Conservation (phyloP, 768 basidiomycete genomes). For the Lyophyllum semitale region DNA sequence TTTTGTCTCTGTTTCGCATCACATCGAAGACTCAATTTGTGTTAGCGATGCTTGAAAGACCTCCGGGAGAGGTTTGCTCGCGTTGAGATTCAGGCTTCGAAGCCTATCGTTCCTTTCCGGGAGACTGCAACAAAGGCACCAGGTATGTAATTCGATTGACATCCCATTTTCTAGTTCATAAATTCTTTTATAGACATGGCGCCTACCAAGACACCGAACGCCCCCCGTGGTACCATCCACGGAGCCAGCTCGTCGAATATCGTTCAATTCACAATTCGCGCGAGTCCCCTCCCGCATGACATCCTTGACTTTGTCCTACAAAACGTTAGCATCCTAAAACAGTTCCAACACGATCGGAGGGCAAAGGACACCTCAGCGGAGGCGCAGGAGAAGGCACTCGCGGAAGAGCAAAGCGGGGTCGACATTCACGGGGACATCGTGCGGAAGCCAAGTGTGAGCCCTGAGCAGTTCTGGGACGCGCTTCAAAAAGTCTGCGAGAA, state of each 20-base stretch:
- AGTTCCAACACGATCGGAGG: conserved; percentile 52
- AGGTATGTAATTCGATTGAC: conserved; percentile 44
- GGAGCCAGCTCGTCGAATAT: conserved; percentile 69
- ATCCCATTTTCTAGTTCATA: not conserved
- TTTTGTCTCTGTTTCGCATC: not conserved
- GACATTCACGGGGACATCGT: conserved; percentile 60
- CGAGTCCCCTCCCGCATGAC: conserved; percentile 69
- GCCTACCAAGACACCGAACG: conserved; percentile 71
- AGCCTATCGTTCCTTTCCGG: conserved; percentile 96
- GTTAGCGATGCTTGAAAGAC: conserved; percentile 92
- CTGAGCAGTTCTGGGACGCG: conserved; percentile 81
- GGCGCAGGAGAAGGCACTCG: conserved; percentile 35
- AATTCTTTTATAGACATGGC: conserved; percentile 74
- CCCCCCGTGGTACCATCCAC: conserved; percentile 75
- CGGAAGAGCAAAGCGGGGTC: conserved; percentile 38
- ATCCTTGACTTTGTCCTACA: conserved; percentile 78
- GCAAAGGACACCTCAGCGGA: conserved; percentile 24
- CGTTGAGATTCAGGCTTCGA: conserved; percentile 90
- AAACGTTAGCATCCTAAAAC: conserved; percentile 66
- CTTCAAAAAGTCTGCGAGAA: conserved; percentile 64
- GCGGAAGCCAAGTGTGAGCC: conserved; percentile 61
- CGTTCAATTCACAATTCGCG: conserved; percentile 83
- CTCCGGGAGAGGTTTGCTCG: conserved; percentile 93
- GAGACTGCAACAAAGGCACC: conserved; percentile 86
- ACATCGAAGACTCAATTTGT: not conserved